Base-by-base conservation (phyloP, 73 alveolate genomes). In the Paramecium bursaria region DNA sequence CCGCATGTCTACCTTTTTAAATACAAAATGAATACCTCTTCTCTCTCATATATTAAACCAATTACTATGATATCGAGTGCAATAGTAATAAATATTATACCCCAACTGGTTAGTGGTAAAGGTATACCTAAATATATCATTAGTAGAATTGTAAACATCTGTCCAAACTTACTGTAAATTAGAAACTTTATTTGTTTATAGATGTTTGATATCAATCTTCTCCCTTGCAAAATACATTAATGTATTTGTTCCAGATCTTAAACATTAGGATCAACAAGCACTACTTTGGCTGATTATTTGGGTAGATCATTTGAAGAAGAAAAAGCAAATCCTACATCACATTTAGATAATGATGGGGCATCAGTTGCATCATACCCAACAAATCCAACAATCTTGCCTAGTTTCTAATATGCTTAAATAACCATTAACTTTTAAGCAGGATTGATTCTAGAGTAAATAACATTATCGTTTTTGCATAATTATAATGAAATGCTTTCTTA, bases 381-480 rank as follows among this genome's bases (percentile, higher is more conserved):
- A 48, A 57, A 29, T 11, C 76, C 76, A 57, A 57, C 76, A n/a
- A 17, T 57, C 26, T 23, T 29, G 26, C 76, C 49, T 29, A 25
- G 19, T 57, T 57, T 57, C 31, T 57, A 57, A 57, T 25, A 57
- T 25, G 76, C 76, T 25, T 33, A 57, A 7, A 57, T 57, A 57
- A 57, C 76, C 76, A 57, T 57, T 57, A 57, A 57, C 31, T 57
- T 57, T 57, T 57, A 57, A 25, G 76, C 76, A 25, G 76, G 76
- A 57, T 48, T 48, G 4, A 48, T 6, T 13, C 61, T 4, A 7
- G 61, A 5, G 14, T 48, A 48, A 7, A 48, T 48, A 7, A n/a
- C 22, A 6, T 4, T 6, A 11, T 4, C 6, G 4, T 48, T 7
- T 48, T 4, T 11, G 31, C 50, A 57, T 29, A 23, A 11, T 29